A percentile compares a stretch with the other conserved stretches of the same genome.
phyloP scores from a whole-genome alignment of 176 grass and related monocot genomes.

The Pharus latifolius region DNA sequence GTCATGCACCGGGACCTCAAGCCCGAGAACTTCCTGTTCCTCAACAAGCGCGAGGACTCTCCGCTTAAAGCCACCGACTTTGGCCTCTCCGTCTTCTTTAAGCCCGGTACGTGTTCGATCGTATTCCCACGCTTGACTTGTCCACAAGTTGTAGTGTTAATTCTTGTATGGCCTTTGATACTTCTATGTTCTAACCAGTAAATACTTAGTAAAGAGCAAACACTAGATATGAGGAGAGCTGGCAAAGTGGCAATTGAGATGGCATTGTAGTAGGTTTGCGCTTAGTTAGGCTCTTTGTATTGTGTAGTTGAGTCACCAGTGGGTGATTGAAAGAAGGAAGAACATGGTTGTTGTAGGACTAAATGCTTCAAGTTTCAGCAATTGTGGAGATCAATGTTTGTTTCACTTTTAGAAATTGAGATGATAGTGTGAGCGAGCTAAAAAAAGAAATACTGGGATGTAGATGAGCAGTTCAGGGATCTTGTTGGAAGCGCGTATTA shows the following conservation, averaged over 20 bases:
- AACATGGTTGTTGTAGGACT: not conserved
- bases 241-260: not conserved
- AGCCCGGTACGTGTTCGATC: constrained; percentile 38
- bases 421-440: not conserved
- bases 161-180: not conserved
- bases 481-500: constrained; percentile 89
- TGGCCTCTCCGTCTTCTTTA: constrained; percentile 90
- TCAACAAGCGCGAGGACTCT: constrained; percentile 54
- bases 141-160: not conserved
- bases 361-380: not conserved
- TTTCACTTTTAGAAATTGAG: not conserved
- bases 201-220: no score
- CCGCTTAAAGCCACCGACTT: constrained; percentile 90
- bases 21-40: constrained; percentile 88
- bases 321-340: not conserved
- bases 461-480: constrained; percentile 77
- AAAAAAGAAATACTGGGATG: not conserved
- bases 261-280: not conserved
- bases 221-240: not conserved
- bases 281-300: not conserved
- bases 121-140: no score
- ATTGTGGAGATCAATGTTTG: not conserved
- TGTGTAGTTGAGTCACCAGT: not conserved
- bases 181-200: no score
- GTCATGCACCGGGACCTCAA: constrained; percentile 99